A percentile compares a stretch with the other conserved stretches of the same genome.
Conservation (phyloP, 23 red algal species). For the Cyanidium caldarium region DNA sequence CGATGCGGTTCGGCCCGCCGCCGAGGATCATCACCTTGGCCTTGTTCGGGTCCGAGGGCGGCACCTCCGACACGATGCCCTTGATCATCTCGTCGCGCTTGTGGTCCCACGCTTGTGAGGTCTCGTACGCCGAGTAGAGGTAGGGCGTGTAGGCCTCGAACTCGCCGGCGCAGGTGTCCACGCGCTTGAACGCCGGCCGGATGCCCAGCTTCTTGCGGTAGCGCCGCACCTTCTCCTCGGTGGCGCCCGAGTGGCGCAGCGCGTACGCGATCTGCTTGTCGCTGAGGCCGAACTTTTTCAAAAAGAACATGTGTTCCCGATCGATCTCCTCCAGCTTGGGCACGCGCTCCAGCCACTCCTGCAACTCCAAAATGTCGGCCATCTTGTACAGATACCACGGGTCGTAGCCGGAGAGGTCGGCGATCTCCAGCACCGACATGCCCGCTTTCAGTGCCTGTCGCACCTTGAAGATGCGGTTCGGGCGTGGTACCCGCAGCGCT, state of each 20-base stretch:
- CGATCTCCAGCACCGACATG: constrained; percentile 55
- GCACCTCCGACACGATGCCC: constrained; percentile 43
- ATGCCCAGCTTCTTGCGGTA: constrained; percentile 58
- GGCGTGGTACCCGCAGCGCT: constrained; percentile 58
- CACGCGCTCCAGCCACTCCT: constrained; percentile 26
- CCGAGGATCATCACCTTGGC: constrained; percentile 93
- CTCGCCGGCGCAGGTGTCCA: constrained; percentile 89
- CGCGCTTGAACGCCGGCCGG: constrained; percentile 72
- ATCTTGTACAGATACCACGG: constrained; percentile 82
- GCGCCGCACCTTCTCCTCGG: constrained; percentile 47
- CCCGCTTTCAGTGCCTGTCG: constrained; percentile 51
- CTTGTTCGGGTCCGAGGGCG: constrained; percentile 58
- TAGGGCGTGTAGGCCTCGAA: constrained; percentile 99
- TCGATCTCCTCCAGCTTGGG: constrained; percentile 19
- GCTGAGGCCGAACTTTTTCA: constrained; percentile 69
- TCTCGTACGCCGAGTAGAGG: constrained; percentile 89
- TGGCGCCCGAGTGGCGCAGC: constrained; percentile 9
- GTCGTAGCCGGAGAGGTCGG: constrained; percentile 64
- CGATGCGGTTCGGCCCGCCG: constrained; percentile 92
- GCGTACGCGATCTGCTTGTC: constrained; percentile 63
- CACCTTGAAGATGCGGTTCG: constrained; percentile 79
- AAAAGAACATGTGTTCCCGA: constrained; percentile 21
- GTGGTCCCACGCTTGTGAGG: constrained; percentile 31
- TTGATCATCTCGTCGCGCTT: constrained; percentile 3
- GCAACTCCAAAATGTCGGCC: constrained; percentile 15